Evolutionary conservation across 257 asterid genomes (phyloP).

Genomic region (Anisodus acutangulus): DNA sequence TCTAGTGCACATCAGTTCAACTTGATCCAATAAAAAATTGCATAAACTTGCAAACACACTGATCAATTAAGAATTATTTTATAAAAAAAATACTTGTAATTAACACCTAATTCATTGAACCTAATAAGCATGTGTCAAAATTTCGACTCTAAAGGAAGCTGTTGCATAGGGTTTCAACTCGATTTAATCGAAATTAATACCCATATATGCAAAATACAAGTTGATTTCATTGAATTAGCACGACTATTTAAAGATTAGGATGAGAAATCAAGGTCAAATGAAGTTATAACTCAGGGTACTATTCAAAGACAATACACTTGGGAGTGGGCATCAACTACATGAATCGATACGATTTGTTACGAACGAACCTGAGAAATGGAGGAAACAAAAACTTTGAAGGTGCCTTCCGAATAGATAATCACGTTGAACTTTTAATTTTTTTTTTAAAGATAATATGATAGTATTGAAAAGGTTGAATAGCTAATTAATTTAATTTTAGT

Average conservation of each 20-base stretch:
- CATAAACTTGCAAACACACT: neutral
- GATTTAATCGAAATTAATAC: neutral
- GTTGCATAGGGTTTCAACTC: slow-evolving; percentile 5
- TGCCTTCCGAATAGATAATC: slow-evolving; percentile 8
- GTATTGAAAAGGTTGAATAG: neutral
- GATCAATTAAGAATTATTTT: neutral
- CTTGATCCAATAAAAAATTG: neutral
- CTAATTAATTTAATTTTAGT: no score
- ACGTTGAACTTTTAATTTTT: slow-evolving; percentile 1
- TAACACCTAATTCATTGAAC: neutral
- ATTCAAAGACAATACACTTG: neutral
- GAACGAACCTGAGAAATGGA: slow-evolving; percentile 15
- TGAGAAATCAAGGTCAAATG: neutral
- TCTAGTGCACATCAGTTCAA: neutral
- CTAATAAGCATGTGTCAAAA: no score
- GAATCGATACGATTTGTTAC: neutral
- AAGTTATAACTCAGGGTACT: neutral
- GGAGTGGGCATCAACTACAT: neutral
- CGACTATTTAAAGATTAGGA: neutral
- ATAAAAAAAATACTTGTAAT: neutral
- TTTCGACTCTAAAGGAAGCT: neutral
- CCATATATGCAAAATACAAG: neutral
- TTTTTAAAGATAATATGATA: neutral
- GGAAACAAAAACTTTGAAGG: neutral
- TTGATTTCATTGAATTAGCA: neutral